Evolutionary conservation across 169 alveolate species (phyloP).

Genomic region (Eimeria sp.): DNA sequence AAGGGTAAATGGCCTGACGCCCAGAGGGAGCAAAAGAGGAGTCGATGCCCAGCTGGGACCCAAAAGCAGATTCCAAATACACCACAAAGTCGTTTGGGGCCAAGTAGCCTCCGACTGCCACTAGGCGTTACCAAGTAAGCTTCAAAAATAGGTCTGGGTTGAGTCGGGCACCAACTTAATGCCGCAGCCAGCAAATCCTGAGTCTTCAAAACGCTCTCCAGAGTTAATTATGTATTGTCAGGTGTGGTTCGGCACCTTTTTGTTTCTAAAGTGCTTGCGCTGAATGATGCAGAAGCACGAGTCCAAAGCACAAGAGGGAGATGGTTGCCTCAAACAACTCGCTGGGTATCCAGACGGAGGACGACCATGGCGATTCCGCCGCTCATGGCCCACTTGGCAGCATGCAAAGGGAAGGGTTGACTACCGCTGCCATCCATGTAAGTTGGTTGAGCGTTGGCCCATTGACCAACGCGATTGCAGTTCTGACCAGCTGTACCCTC

Average conservation of each 20-base stretch:
- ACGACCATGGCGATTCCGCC: not conserved
- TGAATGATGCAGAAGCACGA: constrained; percentile 7
- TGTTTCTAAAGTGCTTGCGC: not conserved
- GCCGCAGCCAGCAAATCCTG: not conserved
- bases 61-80: not conserved
- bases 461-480: not conserved
- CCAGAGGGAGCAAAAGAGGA: not conserved
- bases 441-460: not conserved
- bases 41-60: not conserved
- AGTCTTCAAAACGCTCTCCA: not conserved
- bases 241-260: not conserved
- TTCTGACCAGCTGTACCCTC: not conserved
- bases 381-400: not conserved
- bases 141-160: not conserved
- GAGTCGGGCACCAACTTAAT: not conserved
- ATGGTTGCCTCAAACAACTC: not conserved
- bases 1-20: not conserved
- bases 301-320: not conserved
- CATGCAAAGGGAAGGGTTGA: not conserved
- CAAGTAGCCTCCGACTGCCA: not conserved
- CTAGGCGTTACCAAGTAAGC: not conserved
- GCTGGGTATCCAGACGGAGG: not conserved
- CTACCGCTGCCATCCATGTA: constrained; percentile 34
- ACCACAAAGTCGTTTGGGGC: not conserved
- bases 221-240: not conserved